These are phyloP conservation scores for Inosperma sp. DNA, from an alignment of 768 basidiomycete genomes.

Conservation along the genomic window DNA sequence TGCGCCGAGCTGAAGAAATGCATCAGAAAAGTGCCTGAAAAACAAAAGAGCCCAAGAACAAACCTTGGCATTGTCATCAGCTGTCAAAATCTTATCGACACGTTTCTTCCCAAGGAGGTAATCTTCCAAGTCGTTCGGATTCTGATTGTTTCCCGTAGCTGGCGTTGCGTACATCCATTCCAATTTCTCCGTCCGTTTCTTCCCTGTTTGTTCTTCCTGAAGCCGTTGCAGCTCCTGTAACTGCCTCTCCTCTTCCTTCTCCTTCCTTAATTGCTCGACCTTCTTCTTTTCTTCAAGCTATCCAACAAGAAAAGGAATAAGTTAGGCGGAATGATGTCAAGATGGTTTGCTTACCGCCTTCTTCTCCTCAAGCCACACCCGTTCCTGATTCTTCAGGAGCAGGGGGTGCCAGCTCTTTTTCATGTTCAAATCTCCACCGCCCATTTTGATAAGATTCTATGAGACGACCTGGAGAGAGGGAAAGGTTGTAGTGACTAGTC, in stretches of 20 bases:
- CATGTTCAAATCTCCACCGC: constrained; percentile 98
- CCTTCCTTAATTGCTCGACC: constrained; percentile 92
- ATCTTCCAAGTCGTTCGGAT: constrained; percentile 90
- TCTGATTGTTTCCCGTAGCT: constrained; percentile 80
- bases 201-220: constrained; percentile 93
- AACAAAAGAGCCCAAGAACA: constrained; percentile 12
- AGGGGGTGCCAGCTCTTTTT: constrained; percentile 99
- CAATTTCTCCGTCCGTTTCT: constrained; percentile 87
- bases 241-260: constrained; percentile 96
- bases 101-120: constrained; percentile 97
- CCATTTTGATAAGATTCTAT: constrained; percentile 62
- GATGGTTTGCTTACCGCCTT: constrained; percentile 63
- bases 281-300: constrained; percentile 99
- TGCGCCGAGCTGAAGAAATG: constrained; percentile 60
- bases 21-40: background rate
- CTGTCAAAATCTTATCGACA: constrained; percentile 92
- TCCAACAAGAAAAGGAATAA: constrained; percentile 11
- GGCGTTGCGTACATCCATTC: constrained; percentile 99
- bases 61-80: constrained; percentile 88
- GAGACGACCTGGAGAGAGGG: background rate
- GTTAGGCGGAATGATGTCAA: background rate
- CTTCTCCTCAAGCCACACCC: constrained; percentile 99
- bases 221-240: constrained; percentile 92
- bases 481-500: background rate
- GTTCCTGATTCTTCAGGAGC: constrained; percentile 96